A percentile compares a stretch with the other conserved stretches of the same genome.
These are phyloP conservation scores for Cymbopogon flexuosus DNA, from an alignment of 202 grass and related monocot genomes.

Conservation along the genomic window DNA sequence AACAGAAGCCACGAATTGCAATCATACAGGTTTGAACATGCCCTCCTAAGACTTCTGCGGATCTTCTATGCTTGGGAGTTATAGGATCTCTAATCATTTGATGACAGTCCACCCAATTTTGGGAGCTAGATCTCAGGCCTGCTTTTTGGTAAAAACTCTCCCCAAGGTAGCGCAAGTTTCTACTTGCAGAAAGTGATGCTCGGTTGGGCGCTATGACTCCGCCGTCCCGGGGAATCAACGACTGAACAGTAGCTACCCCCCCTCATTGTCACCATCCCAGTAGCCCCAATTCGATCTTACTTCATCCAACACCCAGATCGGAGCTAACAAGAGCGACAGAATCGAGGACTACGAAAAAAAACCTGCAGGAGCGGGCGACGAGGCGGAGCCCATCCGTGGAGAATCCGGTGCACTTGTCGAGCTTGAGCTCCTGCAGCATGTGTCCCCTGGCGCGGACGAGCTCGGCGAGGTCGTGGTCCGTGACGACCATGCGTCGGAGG, in stretches of 20 bases:
- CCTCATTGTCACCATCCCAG: constrained; percentile 16
- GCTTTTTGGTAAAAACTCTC: background rate
- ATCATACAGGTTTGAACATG: constrained; percentile 4
- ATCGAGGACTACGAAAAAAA: constrained; percentile 13
- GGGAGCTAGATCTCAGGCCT: constrained; percentile 18
- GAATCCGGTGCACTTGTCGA: constrained; percentile 83
- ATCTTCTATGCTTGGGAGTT: background rate
- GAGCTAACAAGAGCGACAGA: background rate
- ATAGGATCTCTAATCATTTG: background rate
- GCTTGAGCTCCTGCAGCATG: constrained; percentile 76
- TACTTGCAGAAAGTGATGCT: constrained; percentile 15
- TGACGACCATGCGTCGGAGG: constrained; percentile 74
- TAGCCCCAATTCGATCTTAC: background rate
- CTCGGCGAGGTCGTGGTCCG: constrained; percentile 57
- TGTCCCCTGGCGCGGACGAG: constrained; percentile 56
- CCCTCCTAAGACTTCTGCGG: background rate
- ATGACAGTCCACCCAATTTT: background rate
- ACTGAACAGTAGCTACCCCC: background rate
- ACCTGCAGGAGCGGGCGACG: constrained; percentile 69
- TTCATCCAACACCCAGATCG: constrained; percentile 5
- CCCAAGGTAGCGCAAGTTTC: background rate
- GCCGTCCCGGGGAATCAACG: constrained; percentile 3
- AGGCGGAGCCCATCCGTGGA: constrained; percentile 75
- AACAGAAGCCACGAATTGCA: background rate
- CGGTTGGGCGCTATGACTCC: background rate